Conservation (phyloP, 305 asterid genomes). For the Fraxinus dipetala region DNA sequence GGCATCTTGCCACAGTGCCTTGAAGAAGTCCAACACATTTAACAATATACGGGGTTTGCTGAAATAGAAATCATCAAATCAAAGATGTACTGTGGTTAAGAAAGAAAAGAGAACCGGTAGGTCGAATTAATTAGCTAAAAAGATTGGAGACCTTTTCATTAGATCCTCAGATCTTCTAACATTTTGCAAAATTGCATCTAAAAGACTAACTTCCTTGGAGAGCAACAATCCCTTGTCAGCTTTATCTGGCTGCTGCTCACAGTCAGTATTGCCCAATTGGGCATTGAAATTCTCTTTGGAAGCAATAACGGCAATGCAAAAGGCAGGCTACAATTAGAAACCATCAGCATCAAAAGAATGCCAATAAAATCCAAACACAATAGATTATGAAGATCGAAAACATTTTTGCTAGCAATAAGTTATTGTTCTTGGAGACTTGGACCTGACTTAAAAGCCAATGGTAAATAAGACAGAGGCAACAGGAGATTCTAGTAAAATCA, state of each 20-base stretch:
- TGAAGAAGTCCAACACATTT: slow-evolving; percentile 64
- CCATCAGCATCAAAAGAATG: slow-evolving; percentile 15
- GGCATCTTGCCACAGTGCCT: slow-evolving; percentile 95
- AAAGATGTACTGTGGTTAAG: slow-evolving; percentile 11
- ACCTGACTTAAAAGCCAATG: slow-evolving; percentile 11
- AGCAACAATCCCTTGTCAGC: slow-evolving; percentile 35
- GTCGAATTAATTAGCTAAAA: slow-evolving; percentile 6
- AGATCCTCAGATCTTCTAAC: slow-evolving; percentile 59
- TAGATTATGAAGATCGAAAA: slow-evolving; percentile 1
- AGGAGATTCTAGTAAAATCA: not conserved
- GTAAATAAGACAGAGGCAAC: not conserved
- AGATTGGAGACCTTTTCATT: slow-evolving; percentile 49
- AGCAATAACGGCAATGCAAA: slow-evolving; percentile 56
- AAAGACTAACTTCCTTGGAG: slow-evolving; percentile 43
- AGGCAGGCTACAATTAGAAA: slow-evolving; percentile 66
- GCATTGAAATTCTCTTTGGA: slow-evolving; percentile 41
- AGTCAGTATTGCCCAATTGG: slow-evolving; percentile 30
- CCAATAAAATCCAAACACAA: slow-evolving; percentile 6
- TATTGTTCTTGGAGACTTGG: slow-evolving; percentile 16
- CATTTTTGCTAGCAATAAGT: not conserved
- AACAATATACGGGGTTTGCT: slow-evolving; percentile 58
- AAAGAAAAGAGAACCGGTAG: slow-evolving; percentile 6
- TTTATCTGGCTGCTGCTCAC: slow-evolving; percentile 36
- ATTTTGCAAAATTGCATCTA: slow-evolving; percentile 50
- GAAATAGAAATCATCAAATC: slow-evolving; percentile 30